Conservation (phyloP, 2,329 filamentous ascomycete genomes). For the Bipolaris oryzae region DNA sequence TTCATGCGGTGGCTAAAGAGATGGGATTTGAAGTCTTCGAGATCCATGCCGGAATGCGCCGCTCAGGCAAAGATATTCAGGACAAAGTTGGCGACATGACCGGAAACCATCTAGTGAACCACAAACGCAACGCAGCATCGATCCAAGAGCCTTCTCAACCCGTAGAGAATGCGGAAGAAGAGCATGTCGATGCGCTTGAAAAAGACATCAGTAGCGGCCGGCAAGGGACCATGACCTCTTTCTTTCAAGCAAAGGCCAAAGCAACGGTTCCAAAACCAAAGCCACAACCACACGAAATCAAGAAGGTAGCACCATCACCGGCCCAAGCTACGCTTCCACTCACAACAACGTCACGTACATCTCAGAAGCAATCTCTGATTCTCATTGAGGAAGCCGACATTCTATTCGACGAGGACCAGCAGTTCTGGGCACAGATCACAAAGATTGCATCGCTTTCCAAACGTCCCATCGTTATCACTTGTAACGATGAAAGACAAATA, state of each 20-base stretch:
- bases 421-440: conserved; percentile 87
- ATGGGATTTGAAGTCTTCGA: conserved; percentile 94
- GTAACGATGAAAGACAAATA: conserved; percentile 86
- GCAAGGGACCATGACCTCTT: conserved; percentile 79
- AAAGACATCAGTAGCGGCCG: conserved; percentile 69
- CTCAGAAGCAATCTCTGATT: conserved; percentile 91
- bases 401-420: conserved; percentile 92
- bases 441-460: conserved; percentile 82
- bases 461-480: conserved; percentile 92
- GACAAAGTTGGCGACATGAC: conserved; percentile 98
- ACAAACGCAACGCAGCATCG: conserved; percentile 42
- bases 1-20: conserved; percentile 91
- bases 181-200: conserved; percentile 53
- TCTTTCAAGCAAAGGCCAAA: conserved; percentile 65
- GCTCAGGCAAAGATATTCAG: conserved; percentile 86
- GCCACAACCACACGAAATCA: conserved; percentile 21
- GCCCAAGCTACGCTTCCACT: conserved; percentile 32
- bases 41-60: conserved; percentile 81
- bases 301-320: conserved; percentile 18
- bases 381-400: conserved; percentile 92
- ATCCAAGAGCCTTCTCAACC: conserved; percentile 13
- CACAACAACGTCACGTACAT: conserved; percentile 41
- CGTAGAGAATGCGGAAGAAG: conserved; percentile 44
- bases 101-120: conserved; percentile 85
- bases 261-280: conserved; percentile 29